A percentile compares a stretch with the other conserved stretches of the same genome.
These are phyloP conservation scores for Brassica rapa DNA, from an alignment of 345 rosid genomes.

Conservation along the genomic window DNA sequence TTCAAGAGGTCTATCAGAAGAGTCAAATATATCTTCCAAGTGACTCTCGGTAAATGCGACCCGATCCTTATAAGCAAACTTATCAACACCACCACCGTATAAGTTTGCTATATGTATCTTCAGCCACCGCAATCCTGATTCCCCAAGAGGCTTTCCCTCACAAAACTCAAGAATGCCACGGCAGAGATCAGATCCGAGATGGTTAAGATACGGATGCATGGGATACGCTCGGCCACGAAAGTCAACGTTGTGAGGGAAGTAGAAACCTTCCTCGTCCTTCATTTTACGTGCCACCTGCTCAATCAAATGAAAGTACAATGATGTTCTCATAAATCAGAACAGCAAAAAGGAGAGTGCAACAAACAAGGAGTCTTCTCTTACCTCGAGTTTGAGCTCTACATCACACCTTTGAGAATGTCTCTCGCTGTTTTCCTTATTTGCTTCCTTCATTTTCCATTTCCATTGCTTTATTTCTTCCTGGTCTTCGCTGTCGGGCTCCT, in stretches of 20 bases:
- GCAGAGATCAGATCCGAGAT: slow-evolving; percentile 97
- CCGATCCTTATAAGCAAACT: slow-evolving; percentile 78
- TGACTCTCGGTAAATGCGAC: slow-evolving; percentile 83
- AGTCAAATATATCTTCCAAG: slow-evolving; percentile 84
- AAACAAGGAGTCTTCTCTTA: slow-evolving; percentile 49
- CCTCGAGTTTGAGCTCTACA: slow-evolving; percentile 88
- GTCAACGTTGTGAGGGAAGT: slow-evolving; percentile 94
- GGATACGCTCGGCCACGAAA: slow-evolving; percentile 99
- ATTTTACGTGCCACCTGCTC: slow-evolving; percentile 90
- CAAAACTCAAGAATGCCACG: slow-evolving; percentile 96
- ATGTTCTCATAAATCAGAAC: slow-evolving; percentile 23
- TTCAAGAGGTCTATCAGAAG: slow-evolving; percentile 93
- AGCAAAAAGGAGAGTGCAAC: neutral
- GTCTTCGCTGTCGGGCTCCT: slow-evolving; percentile 74
- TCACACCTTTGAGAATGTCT: slow-evolving; percentile 96
- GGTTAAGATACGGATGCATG: slow-evolving; percentile 95
- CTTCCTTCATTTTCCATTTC: slow-evolving; percentile 78
- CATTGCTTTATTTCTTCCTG: slow-evolving; percentile 64
- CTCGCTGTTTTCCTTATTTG: slow-evolving; percentile 75
- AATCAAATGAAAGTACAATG: slow-evolving; percentile 36
- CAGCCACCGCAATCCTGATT: slow-evolving; percentile 86
- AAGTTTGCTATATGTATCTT: slow-evolving; percentile 96
- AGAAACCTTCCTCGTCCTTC: slow-evolving; percentile 94
- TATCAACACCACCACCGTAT: slow-evolving; percentile 94
- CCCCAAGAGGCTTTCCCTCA: slow-evolving; percentile 88